Base-by-base conservation (phyloP, 2,329 filamentous ascomycete genomes). In the Aspergillus fischeri region DNA sequence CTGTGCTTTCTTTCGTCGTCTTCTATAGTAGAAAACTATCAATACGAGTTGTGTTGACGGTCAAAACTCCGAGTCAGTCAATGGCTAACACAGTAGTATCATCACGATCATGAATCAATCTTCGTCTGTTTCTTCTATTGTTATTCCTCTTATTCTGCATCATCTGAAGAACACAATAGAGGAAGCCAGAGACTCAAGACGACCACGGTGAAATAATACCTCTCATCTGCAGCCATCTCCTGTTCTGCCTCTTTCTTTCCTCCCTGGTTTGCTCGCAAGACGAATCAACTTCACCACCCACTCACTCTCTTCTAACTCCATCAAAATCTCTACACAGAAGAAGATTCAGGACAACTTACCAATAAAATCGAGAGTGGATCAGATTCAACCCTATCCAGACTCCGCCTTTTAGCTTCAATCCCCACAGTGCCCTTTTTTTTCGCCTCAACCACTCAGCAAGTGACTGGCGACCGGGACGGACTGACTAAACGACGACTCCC, bases 401-500 rank as follows among this genome's bases (percentile, higher is more conserved):
- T 24, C 42, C 42, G 21, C 14, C 41, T 44, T 20, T 21, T 44
- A 24, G 41, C 8, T 44, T 44, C 21, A 44, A 27, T 27, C 21
- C 24, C 47, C 47, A 49, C 47, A 9, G 47, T 49, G 27, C 24
- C 24, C 47, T 11, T 24, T 49, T 28, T 49, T 49, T 49, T 29
- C 14, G 47, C 47, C 27, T 49, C 47, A 49, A 49, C 47, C 47
- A 49, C 47, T 49, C 17, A 49, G 47, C 32, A 38, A 38, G 32
- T 7, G 14, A 17, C 32, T 38, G 32, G 44, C 44, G 44, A 24
- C 44, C 44, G 44, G 27, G 51, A 38, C 38, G 42, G n/a, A 28
- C 25, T 47, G 45, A 53, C 50, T 56, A 51, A 49, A 56, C 51
- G 48, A 56, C 32, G 53, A 62, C 24, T 63, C 55, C 21, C 54